Percentiles rank a stretch among this genome's conserved stretches.
Evolutionary conservation across 495 filamentous ascomycete genomes (phyloP).

Genomic region (Podospora fimiseda): DNA sequence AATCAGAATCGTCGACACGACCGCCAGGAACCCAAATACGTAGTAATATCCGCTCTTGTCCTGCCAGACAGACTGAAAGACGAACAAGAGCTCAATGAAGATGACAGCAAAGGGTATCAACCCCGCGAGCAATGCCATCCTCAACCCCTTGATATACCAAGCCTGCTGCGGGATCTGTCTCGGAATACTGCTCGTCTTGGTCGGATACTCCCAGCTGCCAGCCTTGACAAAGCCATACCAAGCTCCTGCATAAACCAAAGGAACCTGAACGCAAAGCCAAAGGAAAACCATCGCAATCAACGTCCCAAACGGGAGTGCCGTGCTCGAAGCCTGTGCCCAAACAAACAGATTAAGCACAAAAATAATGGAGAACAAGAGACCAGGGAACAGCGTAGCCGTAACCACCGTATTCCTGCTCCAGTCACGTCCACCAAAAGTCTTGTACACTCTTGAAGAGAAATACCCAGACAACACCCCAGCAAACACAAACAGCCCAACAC

Average conservation of each 20-base stretch:
- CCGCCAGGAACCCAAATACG: constrained; percentile 82
- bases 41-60: constrained; percentile 95
- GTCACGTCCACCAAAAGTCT: constrained; percentile 74
- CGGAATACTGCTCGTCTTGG: constrained; percentile 67
- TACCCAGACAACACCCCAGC: constrained; percentile 91
- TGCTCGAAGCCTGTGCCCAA: constrained; percentile 88
- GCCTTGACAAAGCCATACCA: constrained; percentile 68
- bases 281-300: constrained; percentile 69
- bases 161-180: constrained; percentile 73
- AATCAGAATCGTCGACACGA: constrained; percentile 67
- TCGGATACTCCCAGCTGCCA: constrained; percentile 76
- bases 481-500: constrained; percentile 78
- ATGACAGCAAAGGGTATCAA: constrained; percentile 88
- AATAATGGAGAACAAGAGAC: constrained; percentile 68
- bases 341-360: constrained; percentile 90
- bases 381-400: constrained; percentile 80
- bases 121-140: constrained; percentile 66
- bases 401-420: constrained; percentile 80
- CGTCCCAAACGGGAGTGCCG: constrained; percentile 83
- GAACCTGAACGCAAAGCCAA: constrained; percentile 86
- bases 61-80: constrained; percentile 87
- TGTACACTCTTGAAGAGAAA: constrained; percentile 78
- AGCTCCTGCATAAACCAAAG: constrained; percentile 79
- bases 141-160: constrained; percentile 66
- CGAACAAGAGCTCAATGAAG: constrained; percentile 88